Percentiles rank a stretch among this genome's conserved stretches.
Conservation (phyloP, 2,329 filamentous ascomycete species). For the Aspergillus flavus region DNA sequence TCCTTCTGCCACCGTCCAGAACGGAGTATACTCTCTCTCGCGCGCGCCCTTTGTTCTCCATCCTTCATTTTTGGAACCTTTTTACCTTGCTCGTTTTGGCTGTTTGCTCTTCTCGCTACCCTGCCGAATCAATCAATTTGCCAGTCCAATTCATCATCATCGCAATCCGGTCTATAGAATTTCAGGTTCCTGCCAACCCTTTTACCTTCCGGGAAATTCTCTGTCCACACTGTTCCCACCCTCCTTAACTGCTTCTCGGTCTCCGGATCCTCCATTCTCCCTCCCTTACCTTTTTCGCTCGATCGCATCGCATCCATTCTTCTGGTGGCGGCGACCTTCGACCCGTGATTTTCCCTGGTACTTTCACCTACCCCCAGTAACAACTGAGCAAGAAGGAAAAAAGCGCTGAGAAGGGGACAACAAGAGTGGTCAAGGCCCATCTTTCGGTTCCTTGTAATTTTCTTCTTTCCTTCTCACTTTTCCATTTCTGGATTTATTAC, state of each 20-base stretch:
- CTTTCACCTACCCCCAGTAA: background rate
- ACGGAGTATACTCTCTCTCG: background rate
- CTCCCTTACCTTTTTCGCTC: background rate
- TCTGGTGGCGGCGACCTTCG: conserved; percentile 15
- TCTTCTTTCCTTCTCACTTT: background rate
- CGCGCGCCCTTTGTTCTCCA: background rate
- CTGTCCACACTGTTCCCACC: background rate
- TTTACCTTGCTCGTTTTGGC: background rate
- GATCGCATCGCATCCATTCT: conserved; percentile 12
- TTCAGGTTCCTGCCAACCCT: background rate
- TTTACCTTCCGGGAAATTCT: conserved; percentile 10
- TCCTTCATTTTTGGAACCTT: background rate
- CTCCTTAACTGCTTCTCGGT: background rate
- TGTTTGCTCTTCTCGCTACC: background rate
- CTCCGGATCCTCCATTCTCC: background rate
- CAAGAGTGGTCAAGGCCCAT: background rate
- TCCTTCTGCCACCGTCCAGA: background rate
- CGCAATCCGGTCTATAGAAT: background rate
- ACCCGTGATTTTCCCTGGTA: conserved; percentile 3
- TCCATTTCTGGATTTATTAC: background rate
- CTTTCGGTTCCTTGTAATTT: background rate
- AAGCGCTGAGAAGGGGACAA: background rate
- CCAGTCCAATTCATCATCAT: background rate
- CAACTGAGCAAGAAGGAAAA: background rate
- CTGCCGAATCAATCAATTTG: background rate